Base-by-base conservation (phyloP, 768 basidiomycete genomes). In the Termitomyces bulborhizus region DNA sequence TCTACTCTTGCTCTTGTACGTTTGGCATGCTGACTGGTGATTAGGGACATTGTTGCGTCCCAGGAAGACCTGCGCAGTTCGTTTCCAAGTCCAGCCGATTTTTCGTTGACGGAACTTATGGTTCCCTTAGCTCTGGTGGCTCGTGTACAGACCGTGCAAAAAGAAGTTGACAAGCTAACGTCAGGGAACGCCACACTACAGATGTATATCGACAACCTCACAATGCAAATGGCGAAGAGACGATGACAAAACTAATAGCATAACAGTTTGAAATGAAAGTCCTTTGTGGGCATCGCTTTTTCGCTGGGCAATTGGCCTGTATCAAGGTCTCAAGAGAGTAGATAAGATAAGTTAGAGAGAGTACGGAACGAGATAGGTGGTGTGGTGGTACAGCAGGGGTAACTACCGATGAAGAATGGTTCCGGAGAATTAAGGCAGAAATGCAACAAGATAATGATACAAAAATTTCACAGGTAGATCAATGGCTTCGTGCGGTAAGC, bases 151-250 rank as follows among this genome's bases (percentile, higher is more conserved):
- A 71, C 73, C 29, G 83, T 88, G 8, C 87, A 93, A 70, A 76
- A 75, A 55, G 91, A 93, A 59, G 79, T 89, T n/a, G 87, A 92
- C 58, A 91, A 88, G 68, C 75, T 93, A 21, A 71, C 76, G 1
- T 87, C 89, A 4, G 87, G 85, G 48, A 93, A 93, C 59, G 84
- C 85, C 54, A 92, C 85, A 6, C 71, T 93, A 53, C 90, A 93
- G 65, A 87, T 85, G 83, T 93, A 93, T 65, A 91, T 92, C 64
- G 90, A 93, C 66, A 93, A 93, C 62, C 66, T 93, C 62, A 93
- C 91, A 0, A 77, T 89, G 63, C 91, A 93, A 68, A 89, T 92
- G 84, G 86, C 89, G 31, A 89, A 84, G 66, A 76, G 88, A 57
- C 80, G 86, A 68, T 88, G 69, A 79, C 27, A 37, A 24, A 26